Evolutionary conservation across 2,329 filamentous ascomycete species (phyloP).

Genomic region (Ophiocordyceps camponoti-rufipedis): DNA sequence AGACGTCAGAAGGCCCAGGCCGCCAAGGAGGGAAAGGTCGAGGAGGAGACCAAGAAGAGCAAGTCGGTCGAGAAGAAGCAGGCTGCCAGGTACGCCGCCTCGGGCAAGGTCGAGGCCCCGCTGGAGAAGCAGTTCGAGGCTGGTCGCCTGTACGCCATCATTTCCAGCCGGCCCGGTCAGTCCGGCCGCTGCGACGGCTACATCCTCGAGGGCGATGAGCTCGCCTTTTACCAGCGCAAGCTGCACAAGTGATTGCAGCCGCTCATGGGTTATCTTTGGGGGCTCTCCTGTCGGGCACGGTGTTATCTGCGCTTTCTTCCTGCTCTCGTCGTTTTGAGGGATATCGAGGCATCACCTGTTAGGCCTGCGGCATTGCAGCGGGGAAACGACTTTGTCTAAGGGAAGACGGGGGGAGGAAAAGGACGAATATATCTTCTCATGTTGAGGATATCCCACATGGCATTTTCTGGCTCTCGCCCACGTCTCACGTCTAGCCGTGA

Average conservation of each 20-base stretch:
- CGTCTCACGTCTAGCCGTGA: background rate
- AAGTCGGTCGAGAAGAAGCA: constrained; percentile 96
- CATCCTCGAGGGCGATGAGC: constrained; percentile 97
- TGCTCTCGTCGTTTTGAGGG: constrained; percentile 15
- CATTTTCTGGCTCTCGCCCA: background rate
- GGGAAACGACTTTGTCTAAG: background rate
- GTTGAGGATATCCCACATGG: constrained; percentile 4
- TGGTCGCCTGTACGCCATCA: constrained; percentile 86
- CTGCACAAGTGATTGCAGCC: constrained; percentile 72
- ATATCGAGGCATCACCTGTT: constrained; percentile 17
- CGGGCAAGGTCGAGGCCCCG: constrained; percentile 82
- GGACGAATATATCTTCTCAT: background rate
- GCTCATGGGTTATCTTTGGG: background rate
- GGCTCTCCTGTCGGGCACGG: constrained; percentile 12
- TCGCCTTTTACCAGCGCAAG: constrained; percentile 99
- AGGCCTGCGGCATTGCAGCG: too few relatives aligned
- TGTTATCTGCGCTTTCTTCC: constrained; percentile 18
- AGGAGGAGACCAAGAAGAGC: constrained; percentile 75
- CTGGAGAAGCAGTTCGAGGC: constrained; percentile 99
- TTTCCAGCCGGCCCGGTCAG: constrained; percentile 89
- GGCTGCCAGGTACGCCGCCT: constrained; percentile 60
- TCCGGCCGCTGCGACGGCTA: constrained; percentile 93
- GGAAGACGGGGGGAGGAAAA: background rate
- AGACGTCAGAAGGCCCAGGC: constrained; percentile 70
- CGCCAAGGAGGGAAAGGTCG: constrained; percentile 38